Percentiles rank a stretch among this genome's conserved stretches.
Evolutionary conservation across 2,329 filamentous ascomycete genomes (phyloP).

Genomic region (Metarhizium anisopliae): DNA sequence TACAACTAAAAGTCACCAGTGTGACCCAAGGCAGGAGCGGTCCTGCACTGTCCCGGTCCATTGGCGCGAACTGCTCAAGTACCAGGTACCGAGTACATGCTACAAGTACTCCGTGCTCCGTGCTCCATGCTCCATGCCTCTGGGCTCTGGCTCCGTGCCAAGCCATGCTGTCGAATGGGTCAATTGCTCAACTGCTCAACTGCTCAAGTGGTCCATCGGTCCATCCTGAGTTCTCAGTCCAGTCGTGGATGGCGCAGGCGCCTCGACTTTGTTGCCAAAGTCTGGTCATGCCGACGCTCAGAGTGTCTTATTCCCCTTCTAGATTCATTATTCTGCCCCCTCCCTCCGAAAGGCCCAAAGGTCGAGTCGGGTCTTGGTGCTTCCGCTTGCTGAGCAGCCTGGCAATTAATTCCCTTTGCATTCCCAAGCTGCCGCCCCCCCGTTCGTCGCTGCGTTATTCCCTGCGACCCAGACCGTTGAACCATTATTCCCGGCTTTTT

Average conservation of each 20-base stretch:
- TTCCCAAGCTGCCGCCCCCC: background rate
- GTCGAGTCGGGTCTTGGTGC: background rate
- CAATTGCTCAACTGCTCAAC: background rate
- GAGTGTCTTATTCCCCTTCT: background rate
- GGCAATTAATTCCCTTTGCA: conserved; percentile 1
- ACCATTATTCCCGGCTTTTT: background rate
- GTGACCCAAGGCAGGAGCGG: background rate
- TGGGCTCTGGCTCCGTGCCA: background rate
- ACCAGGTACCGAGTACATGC: no score
- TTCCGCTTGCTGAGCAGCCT: background rate
- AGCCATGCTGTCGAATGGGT: background rate
- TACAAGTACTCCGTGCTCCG: no score
- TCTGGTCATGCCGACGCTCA: background rate
- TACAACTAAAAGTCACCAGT: no score
- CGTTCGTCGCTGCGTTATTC: conserved; percentile 14
- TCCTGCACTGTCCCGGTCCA: background rate
- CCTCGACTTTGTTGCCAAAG: background rate
- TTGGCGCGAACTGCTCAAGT: background rate
- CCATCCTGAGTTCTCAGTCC: background rate
- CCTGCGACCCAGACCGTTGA: conserved; percentile 17
- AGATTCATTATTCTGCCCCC: conserved; percentile 3
- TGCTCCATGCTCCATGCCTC: no score
- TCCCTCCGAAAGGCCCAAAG: conserved; percentile 2
- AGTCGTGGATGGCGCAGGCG: background rate
- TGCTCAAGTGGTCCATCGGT: background rate